Percentiles rank a stretch among this genome's conserved stretches.
These are phyloP conservation scores for Chlamydomonas sphaeroides DNA, from an alignment of 139 green algal species.

Conservation along the genomic window DNA sequence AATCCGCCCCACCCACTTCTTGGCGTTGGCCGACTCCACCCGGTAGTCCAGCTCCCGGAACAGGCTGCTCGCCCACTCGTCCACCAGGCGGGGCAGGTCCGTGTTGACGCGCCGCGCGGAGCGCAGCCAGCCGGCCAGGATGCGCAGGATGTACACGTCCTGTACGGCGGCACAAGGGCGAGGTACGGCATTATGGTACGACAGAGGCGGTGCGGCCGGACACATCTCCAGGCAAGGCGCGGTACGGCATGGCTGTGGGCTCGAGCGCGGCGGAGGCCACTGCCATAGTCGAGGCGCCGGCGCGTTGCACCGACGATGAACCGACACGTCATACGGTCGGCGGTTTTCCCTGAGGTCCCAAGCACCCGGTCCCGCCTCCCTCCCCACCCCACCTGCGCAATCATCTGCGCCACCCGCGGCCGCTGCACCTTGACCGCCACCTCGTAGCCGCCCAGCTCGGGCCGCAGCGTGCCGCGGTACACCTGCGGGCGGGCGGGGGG, in stretches of 20 bases:
- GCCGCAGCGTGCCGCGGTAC: conserved; percentile 61
- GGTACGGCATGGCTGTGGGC: too few species aligned
- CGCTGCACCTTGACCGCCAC: conserved; percentile 91
- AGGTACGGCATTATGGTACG: too few species aligned
- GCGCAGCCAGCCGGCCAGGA: conserved; percentile 45
- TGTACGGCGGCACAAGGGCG: too few species aligned
- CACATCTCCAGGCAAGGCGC: too few species aligned
- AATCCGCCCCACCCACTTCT: conserved; percentile 10
- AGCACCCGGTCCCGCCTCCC: too few species aligned
- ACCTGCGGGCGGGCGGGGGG: conserved; percentile 52
- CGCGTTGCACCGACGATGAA: too few species aligned
- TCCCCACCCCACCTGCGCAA: conserved; percentile 54
- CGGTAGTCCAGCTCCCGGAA: conserved; percentile 91
- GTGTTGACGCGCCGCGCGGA: conserved; percentile 75
- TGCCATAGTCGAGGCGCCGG: too few species aligned
- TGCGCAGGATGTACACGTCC: conserved; percentile 87
- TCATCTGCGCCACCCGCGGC: conserved; percentile 79
- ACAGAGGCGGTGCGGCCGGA: too few species aligned
- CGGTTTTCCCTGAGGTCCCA: too few species aligned
- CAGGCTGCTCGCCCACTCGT: conserved; percentile 87
- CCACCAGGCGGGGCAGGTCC: conserved; percentile 86
- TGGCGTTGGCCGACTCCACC: conserved; percentile 79
- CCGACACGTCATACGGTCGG: too few species aligned
- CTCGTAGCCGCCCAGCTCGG: conserved; percentile 39
- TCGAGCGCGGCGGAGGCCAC: too few species aligned